phyloP scores from a whole-genome alignment of 352 stramenopile species.

The Globisporangium parvum region DNA sequence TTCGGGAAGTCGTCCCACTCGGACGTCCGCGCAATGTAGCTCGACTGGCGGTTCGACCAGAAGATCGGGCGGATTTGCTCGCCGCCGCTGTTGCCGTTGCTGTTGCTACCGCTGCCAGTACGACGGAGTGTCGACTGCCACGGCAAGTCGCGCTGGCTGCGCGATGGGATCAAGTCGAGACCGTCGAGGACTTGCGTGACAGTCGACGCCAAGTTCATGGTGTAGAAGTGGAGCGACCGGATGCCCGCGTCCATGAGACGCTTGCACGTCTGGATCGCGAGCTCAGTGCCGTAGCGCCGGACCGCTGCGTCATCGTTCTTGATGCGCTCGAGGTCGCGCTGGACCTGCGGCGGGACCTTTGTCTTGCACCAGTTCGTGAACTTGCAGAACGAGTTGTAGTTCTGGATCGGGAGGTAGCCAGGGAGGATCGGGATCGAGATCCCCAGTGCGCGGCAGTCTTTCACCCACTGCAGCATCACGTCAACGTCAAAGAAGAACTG shows the following conservation, averaged over 20 bases:
- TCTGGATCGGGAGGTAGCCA: constrained; percentile 86
- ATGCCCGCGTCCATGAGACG: constrained; percentile 76
- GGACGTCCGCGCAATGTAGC: constrained; percentile 95
- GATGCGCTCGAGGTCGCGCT: constrained; percentile 67
- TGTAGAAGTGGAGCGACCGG: constrained; percentile 92
- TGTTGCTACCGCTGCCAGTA: constrained; percentile 48
- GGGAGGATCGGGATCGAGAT: constrained; percentile 96
- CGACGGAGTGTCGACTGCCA: constrained; percentile 69
- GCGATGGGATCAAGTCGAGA: constrained; percentile 56
- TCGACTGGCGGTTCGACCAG: constrained; percentile 97
- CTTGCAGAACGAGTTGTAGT: constrained; percentile 96
- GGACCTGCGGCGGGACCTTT: constrained; percentile 88
- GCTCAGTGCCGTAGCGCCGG: constrained; percentile 92
- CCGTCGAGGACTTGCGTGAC: constrained; percentile 81
- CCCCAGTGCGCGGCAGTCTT: constrained; percentile 87
- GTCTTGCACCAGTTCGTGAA: constrained; percentile 98
- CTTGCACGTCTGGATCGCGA: constrained; percentile 91
- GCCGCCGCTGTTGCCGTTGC: constrained; percentile 43
- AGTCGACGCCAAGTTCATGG: constrained; percentile 90
- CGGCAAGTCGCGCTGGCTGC: constrained; percentile 59
- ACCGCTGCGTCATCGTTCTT: constrained; percentile 94
- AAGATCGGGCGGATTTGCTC: constrained; percentile 96
- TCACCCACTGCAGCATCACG: constrained; percentile 95
- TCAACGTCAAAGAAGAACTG: constrained; percentile 99
- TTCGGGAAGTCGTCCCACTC: constrained; percentile 97